These are phyloP conservation scores for Porcisia deanei DNA, from an alignment of 208 protist genomes.

Conservation along the genomic window DNA sequence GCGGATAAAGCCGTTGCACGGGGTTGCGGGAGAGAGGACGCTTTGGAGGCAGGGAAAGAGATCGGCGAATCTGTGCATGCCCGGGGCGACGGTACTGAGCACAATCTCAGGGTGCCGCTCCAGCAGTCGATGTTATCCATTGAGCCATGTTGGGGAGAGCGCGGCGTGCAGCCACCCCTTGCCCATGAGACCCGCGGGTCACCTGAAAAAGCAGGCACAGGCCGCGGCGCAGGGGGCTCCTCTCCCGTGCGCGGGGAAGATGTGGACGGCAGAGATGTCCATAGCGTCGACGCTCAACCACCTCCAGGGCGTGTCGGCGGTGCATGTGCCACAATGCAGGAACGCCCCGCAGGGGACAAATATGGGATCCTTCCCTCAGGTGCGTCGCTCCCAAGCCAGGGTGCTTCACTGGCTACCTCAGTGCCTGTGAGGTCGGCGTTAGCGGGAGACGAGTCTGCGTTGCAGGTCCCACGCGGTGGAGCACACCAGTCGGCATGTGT, in stretches of 20 bases:
- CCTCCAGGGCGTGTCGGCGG: background rate
- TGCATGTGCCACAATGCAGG: background rate
- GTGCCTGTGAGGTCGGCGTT: background rate
- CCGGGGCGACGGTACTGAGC: background rate
- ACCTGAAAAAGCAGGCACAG: background rate
- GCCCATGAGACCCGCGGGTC: background rate
- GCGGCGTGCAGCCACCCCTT: background rate
- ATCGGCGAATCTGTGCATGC: background rate
- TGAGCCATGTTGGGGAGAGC: background rate
- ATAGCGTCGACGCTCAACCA: background rate
- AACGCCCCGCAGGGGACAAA: background rate
- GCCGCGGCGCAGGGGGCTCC: background rate
- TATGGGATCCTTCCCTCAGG: background rate
- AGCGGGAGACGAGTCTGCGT: background rate
- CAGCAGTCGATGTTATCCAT: background rate
- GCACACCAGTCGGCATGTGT: background rate
- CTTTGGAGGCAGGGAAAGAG: background rate
- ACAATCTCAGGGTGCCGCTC: background rate
- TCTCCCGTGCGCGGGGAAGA: background rate
- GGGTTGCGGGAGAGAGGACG: background rate
- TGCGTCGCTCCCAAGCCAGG: background rate
- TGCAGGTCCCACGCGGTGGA: background rate
- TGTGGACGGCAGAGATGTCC: background rate
- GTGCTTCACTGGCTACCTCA: background rate
- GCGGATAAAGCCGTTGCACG: background rate